phyloP scores from a whole-genome alignment of 371 early-diverging fungal genomes.

The Syncephalastrum contaminatum region DNA sequence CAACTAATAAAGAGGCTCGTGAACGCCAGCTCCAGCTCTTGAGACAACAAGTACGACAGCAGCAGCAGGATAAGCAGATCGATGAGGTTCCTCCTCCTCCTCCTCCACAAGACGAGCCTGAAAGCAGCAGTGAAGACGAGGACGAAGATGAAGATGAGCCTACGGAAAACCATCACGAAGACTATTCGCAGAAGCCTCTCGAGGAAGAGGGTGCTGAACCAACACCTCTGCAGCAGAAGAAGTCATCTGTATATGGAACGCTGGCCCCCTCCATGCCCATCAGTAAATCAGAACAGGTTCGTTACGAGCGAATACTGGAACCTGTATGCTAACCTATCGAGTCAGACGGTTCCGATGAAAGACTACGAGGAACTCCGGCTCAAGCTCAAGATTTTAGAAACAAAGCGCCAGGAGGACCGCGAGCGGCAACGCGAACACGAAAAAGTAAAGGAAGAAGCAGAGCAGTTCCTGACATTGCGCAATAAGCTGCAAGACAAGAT shows the following conservation, averaged over 20 bases:
- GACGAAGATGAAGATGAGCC: constrained; percentile 14
- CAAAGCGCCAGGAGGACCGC: constrained; percentile 81
- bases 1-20: constrained; percentile 13
- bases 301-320: too few relatives aligned
- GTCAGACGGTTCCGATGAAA: constrained; percentile 53
- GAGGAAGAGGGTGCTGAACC: background rate
- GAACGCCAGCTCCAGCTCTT: constrained; percentile 21
- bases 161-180: background rate
- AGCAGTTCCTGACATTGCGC: constrained; percentile 64
- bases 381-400: constrained; percentile 76
- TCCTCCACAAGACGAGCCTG: constrained; percentile 10
- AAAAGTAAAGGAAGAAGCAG: constrained; percentile 70
- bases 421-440: constrained; percentile 75
- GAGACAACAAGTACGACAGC: constrained; percentile 11
- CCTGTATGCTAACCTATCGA: background rate
- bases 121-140: background rate
- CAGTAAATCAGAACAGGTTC: constrained; percentile 43
- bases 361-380: constrained; percentile 83
- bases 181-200: too few relatives aligned
- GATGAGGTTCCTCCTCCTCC: background rate
- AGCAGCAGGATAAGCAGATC: constrained; percentile 3
- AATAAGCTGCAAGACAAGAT: constrained; percentile 74
- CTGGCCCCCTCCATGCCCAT: constrained; percentile 32
- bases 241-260: constrained; percentile 30
- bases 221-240: constrained; percentile 10